Evolutionary conservation across 2,329 filamentous ascomycete species (phyloP), one percentile per base, ranked within the genome.

Genomic region (Aspergillus udagawae): DNA sequence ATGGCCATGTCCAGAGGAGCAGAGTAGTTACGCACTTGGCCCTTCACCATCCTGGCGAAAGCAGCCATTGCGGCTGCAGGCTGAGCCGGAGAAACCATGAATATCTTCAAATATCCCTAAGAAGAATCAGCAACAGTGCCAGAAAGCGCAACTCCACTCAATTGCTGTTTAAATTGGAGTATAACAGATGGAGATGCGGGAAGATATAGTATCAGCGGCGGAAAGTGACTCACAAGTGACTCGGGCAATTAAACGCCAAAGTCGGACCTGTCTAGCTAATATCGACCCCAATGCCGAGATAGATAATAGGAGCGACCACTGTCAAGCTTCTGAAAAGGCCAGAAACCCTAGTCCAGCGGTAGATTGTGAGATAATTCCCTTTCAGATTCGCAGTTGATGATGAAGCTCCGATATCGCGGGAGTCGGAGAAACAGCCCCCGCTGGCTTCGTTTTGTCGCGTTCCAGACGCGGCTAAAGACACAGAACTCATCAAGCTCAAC

Each of bases 1-100:
- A 96, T 82, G 45, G 75, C 73, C 61, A 73, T 72, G 60, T 80
- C 77, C 42, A 79, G 57, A 4, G 76, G 76, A 44, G 77, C 75
- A 53, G 78, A 79, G 66, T 79, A 80, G 58, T 67, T 65, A 56
- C 76, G 71, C 54, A 75, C 67, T 55, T 77, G 75, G 61, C 71
- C 68, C 60, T 72, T 73, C 54, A 69, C 60, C 67, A 73, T 71
- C 49, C 71, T 65, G 53, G 69, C 63, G 61, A 74, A 70, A 53
- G 67, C 61, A 57, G 68, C 70, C 70, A 73, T 70, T 54, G 67
- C 62, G 63, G 68, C 61, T 52, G 64, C 60, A 29, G 71, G 59
- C 49, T 70, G 67, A 6, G 66, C 53, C 32, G 63, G 60, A 44
- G 63, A 63, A 50, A 65, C 65, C 70, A 71, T 73, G 41, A 47